Conservation (phyloP, 1,284 basidiomycete species). For the Macrocybe sp. region DNA sequence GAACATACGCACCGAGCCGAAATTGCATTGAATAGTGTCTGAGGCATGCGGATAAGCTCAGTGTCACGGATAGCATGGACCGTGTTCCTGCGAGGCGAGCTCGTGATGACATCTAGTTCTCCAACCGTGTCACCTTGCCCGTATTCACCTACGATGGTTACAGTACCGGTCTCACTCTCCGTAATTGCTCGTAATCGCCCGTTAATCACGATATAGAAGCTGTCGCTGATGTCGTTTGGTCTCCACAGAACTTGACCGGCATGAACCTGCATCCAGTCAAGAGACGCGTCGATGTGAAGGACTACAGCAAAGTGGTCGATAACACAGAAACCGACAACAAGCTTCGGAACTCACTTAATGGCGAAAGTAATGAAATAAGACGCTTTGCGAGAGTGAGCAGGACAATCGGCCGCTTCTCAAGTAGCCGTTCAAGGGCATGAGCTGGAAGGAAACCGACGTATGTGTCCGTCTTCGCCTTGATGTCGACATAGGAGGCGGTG, state of each 20-base stretch:
- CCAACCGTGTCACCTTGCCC: slow-evolving; percentile 88
- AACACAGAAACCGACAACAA: not conserved
- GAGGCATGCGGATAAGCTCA: slow-evolving; percentile 96
- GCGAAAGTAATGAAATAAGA: slow-evolving; percentile 89
- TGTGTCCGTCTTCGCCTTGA: slow-evolving; percentile 93
- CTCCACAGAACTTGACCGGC: slow-evolving; percentile 93
- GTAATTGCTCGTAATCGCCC: slow-evolving; percentile 87
- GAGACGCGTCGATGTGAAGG: slow-evolving; percentile 92
- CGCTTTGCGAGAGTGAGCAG: slow-evolving; percentile 95
- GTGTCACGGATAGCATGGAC: slow-evolving; percentile 98
- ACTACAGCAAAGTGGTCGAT: slow-evolving; percentile 42
- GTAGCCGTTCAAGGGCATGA: slow-evolving; percentile 81
- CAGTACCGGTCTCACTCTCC: slow-evolving; percentile 64
- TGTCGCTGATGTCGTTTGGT: slow-evolving; percentile 85
- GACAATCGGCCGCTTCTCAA: slow-evolving; percentile 94
- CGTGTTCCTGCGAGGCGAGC: slow-evolving; percentile 82
- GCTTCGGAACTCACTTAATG: slow-evolving; percentile 55
- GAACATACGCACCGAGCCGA: slow-evolving; percentile 61
- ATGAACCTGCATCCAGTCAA: slow-evolving; percentile 98
- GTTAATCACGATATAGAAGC: slow-evolving; percentile 98
- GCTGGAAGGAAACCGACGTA: slow-evolving; percentile 95
- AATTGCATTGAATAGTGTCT: slow-evolving; percentile 96
- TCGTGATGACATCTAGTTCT: slow-evolving; percentile 97
- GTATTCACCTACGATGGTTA: slow-evolving; percentile 88
- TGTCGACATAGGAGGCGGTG: slow-evolving; percentile 93